phyloP scores from a whole-genome alignment of 768 basidiomycete genomes.

The Gymnopilus junonius region DNA sequence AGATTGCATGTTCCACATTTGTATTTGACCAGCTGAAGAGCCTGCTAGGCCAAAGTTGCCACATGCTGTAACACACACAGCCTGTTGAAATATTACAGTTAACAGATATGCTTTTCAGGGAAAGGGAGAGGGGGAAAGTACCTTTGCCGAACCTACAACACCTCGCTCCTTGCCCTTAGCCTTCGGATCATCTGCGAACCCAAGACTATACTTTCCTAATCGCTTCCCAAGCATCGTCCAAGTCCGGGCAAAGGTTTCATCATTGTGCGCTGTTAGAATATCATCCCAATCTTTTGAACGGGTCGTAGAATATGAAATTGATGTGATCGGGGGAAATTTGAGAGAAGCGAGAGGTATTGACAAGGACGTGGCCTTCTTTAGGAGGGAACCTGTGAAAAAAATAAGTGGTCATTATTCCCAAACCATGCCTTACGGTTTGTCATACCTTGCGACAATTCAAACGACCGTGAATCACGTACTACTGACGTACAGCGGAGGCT shows the following conservation, averaged over 20 bases:
- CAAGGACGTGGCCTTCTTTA: constrained; percentile 77
- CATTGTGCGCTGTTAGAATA: constrained; percentile 86
- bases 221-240: constrained; percentile 89
- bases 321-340: constrained; percentile 82
- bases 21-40: constrained; percentile 77
- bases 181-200: constrained; percentile 54
- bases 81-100: constrained; percentile 39
- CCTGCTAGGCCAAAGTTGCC: constrained; percentile 94
- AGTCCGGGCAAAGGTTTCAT: constrained; percentile 81
- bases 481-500: constrained; percentile 90
- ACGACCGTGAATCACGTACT: constrained; percentile 92
- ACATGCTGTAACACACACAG: constrained; percentile 90
- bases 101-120: neutral
- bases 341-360: constrained; percentile 81
- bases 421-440: neutral
- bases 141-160: constrained; percentile 72
- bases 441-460: constrained; percentile 91
- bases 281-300: constrained; percentile 98
- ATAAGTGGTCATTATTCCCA: neutral
- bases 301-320: constrained; percentile 77
- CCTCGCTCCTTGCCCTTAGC: constrained; percentile 50
- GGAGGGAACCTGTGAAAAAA: constrained; percentile 65
- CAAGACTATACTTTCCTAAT: constrained; percentile 76
- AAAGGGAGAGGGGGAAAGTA: constrained; percentile 28
- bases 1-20: constrained; percentile 98